Evolutionary conservation across 139 green algal species (phyloP).

Genomic region (Chlorella vulgaris): DNA sequence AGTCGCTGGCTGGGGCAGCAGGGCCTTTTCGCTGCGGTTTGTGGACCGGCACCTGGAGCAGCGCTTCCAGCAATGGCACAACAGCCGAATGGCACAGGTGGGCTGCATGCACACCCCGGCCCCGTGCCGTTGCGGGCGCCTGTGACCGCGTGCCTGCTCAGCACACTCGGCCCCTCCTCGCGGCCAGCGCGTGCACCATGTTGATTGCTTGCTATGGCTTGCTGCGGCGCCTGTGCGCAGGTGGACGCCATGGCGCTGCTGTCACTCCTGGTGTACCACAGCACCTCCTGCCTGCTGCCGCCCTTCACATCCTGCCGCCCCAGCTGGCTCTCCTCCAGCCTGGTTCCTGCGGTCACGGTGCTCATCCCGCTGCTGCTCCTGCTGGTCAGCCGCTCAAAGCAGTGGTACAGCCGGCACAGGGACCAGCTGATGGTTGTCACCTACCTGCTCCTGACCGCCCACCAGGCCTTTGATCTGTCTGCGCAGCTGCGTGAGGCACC

Average conservation of each 20-base stretch:
- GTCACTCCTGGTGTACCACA: conserved; percentile 20
- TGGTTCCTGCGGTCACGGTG: conserved; percentile 10
- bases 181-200: too few relatives aligned
- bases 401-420: conserved; percentile 22
- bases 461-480: conserved; percentile 9
- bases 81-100: conserved; percentile 5
- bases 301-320: neutral
- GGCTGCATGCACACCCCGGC: neutral
- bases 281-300: conserved; percentile 3
- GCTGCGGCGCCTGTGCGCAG: neutral
- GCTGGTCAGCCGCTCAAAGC: neutral
- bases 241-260: conserved; percentile 4
- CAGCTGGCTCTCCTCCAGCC: neutral
- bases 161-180: too few relatives aligned
- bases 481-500: neutral
- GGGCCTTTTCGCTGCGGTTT: conserved; percentile 18
- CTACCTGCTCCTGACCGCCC: conserved; percentile 22
- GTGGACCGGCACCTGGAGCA: neutral
- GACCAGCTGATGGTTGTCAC: conserved; percentile 23
- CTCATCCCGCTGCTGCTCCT: conserved; percentile 16
- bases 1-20: neutral
- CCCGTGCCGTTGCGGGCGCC: too few relatives aligned
- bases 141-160: too few relatives aligned
- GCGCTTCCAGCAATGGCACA: conserved; percentile 13
- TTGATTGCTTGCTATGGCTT: neutral